phyloP scores from a whole-genome alignment of 1,284 basidiomycete genomes.

The Austroboletus niveus region DNA sequence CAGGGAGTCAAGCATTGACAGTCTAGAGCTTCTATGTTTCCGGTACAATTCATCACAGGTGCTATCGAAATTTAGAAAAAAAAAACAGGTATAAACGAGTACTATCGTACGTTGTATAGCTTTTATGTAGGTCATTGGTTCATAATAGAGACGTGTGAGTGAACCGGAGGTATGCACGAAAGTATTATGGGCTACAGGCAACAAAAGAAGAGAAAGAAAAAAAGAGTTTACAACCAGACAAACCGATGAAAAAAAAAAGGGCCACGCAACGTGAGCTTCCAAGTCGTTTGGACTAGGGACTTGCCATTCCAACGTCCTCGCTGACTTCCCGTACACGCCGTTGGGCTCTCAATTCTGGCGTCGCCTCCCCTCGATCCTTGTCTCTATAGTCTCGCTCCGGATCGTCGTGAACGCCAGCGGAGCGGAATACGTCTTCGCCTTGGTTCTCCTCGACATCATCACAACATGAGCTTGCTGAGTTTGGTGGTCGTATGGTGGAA shows the following conservation, averaged over 20 bases:
- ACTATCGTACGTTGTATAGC: constrained; percentile 21
- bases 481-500: constrained; percentile 63
- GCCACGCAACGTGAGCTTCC: neutral
- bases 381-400: constrained; percentile 25
- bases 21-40: constrained; percentile 11
- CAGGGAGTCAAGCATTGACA: neutral
- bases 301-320: constrained; percentile 32
- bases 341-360: constrained; percentile 31
- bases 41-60: neutral
- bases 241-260: constrained; percentile 12
- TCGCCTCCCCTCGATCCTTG: constrained; percentile 31
- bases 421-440: constrained; percentile 28
- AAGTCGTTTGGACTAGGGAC: constrained; percentile 19
- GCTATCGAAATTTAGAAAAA: neutral
- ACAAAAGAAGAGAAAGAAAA: constrained; percentile 1
- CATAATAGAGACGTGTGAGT: constrained; percentile 10
- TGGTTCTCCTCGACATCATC: constrained; percentile 25
- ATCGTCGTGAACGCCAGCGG: constrained; percentile 12
- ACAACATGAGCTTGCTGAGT: constrained; percentile 33
- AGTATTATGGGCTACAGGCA: constrained; percentile 24
- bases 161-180: constrained; percentile 22
- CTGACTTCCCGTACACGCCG: constrained; percentile 27
- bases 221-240: constrained; percentile 7
- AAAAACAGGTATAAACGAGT: constrained; percentile 23
- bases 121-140: constrained; percentile 10